phyloP scores from a whole-genome alignment of 139 green algal genomes.

The Dunaliella sp. region DNA sequence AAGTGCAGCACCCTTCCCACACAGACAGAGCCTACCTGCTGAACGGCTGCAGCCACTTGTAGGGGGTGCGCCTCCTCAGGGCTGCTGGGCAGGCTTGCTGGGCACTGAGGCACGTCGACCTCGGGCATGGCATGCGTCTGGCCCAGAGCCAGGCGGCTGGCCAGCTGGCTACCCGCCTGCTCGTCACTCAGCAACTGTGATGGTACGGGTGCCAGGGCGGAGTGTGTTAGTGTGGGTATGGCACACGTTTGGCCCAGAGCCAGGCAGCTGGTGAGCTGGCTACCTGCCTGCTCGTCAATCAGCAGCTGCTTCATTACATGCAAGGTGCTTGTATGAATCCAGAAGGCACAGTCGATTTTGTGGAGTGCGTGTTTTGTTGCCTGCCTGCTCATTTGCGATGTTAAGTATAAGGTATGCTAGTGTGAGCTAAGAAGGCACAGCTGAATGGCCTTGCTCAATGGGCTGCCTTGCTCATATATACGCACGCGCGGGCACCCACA shows the following conservation, averaged over 20 bases:
- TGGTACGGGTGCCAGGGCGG: too few relatives aligned
- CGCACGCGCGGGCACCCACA: too few relatives aligned
- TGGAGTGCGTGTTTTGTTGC: too few relatives aligned
- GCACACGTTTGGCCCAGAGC: not conserved
- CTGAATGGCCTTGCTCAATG: too few relatives aligned
- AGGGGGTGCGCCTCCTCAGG: constrained; percentile 8
- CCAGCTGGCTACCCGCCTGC: not conserved
- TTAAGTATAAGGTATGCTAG: too few relatives aligned
- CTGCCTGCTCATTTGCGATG: too few relatives aligned
- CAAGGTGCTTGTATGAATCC: too few relatives aligned
- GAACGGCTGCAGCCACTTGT: constrained; percentile 1
- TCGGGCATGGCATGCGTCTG: not conserved
- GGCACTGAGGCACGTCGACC: not conserved
- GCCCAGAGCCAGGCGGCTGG: not conserved
- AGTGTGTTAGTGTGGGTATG: too few relatives aligned
- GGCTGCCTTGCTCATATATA: too few relatives aligned
- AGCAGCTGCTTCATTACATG: too few relatives aligned
- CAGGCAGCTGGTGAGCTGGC: not conserved
- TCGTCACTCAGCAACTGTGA: not conserved
- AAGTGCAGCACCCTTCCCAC: not conserved
- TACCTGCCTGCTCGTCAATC: not conserved
- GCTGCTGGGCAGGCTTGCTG: not conserved
- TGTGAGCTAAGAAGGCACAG: too few relatives aligned
- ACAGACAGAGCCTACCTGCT: not conserved
- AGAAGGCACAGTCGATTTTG: too few relatives aligned